Conservation (phyloP, 1,284 basidiomycete species). For the Cryptococcus hybrid region DNA sequence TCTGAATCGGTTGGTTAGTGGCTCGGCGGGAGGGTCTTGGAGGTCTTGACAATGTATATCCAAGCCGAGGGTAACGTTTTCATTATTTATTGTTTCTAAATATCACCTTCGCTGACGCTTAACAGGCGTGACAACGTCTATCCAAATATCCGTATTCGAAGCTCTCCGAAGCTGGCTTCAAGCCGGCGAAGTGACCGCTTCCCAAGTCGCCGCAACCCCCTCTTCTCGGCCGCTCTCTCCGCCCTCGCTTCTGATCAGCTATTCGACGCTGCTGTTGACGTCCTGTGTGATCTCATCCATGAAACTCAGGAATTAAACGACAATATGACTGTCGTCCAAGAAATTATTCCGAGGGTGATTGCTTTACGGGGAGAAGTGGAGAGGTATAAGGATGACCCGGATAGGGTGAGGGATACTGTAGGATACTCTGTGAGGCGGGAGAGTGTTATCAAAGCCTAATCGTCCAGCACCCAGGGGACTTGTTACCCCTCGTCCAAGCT, state of each 20-base stretch:
- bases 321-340: constrained; percentile 82
- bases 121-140: constrained; percentile 72
- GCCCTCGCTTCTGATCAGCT: constrained; percentile 79
- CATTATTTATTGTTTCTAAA: background rate
- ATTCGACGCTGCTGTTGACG: constrained; percentile 90
- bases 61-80: constrained; percentile 71
- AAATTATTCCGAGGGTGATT: constrained; percentile 80
- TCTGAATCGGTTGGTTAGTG: constrained; percentile 64
- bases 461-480: constrained; percentile 80
- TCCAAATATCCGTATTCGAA: constrained; percentile 84
- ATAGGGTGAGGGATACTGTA: constrained; percentile 87
- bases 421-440: constrained; percentile 92
- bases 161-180: constrained; percentile 85
- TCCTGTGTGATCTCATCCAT: constrained; percentile 92
- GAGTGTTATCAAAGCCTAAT: constrained; percentile 93
- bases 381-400: constrained; percentile 67
- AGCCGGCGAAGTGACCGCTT: constrained; percentile 76
- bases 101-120: background rate
- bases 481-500: constrained; percentile 91
- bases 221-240: constrained; percentile 81
- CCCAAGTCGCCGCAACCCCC: constrained; percentile 66
- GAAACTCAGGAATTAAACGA: constrained; percentile 98
- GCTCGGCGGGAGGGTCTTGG: constrained; percentile 71
- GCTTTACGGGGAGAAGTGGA: constrained; percentile 64
- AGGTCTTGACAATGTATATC: constrained; percentile 83